Evolutionary conservation across 768 basidiomycete genomes (phyloP), one percentile per base, ranked within the genome.

Genomic region (Russula ochroleuca): DNA sequence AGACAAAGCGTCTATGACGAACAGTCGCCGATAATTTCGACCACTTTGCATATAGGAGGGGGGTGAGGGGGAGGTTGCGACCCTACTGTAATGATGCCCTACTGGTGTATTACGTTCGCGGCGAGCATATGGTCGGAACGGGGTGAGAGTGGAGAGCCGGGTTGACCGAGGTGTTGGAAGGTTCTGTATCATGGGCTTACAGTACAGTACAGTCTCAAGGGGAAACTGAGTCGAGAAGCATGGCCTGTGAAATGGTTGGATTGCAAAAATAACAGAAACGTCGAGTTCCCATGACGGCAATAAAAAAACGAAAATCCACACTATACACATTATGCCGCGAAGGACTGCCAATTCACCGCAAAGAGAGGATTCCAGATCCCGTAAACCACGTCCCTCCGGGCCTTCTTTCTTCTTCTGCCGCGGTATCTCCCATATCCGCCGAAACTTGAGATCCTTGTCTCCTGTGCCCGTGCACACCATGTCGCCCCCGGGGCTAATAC

Each of bases 381-480:
- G 68, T 68, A 61, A 48, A 59, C 67, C 69, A 70, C 61, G 67
- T 68, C 77, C 77, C 19, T 73, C 75, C 71, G 68, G 73, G 35
- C 72, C 74, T 47, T 78, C 76, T 48, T 79, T 79, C 63, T 79
- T 84, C 77, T 82, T 86, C 70, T 71, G 78, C 67, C 75, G 77
- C 10, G 76, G 79, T 47, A 80, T 74, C 54, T 91, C 90, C 90
- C 90, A 92, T 43, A 92, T 81, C 63, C 85, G 84, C 94, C 94
- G 96, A 76, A 96, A 96, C 79, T 98, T 98, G 70, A 98, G 78
- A 71, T 95, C 95, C 79, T 98, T 96, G 71, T 98, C 97, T 0
- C 90, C 90, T 1, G 92, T 93, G 9, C 91, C 93, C 0, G 96
- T 98, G 67, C 86, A 90, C 11, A 99, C 87, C 5, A 94, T 86